Evolutionary conservation across 768 basidiomycete species (phyloP).

Genomic region (Panus rudis): DNA sequence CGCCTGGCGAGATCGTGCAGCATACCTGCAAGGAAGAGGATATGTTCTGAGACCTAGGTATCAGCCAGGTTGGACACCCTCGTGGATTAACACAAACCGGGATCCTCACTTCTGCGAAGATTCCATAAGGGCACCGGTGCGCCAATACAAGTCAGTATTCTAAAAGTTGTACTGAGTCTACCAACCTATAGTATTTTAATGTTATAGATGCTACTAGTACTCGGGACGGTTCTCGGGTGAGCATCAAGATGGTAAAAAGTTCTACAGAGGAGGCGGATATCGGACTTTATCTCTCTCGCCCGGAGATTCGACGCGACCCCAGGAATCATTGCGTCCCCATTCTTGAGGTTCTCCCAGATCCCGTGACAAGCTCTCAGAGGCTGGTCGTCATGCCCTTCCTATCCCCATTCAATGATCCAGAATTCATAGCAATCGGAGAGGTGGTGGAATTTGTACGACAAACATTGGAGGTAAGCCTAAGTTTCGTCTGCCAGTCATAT

Average conservation of each 20-base stretch:
- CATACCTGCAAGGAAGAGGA: slow-evolving; percentile 2
- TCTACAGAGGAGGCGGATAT: slow-evolving; percentile 9
- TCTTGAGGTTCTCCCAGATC: slow-evolving; percentile 14
- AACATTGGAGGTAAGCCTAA: slow-evolving; percentile 6
- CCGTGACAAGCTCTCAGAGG: neutral
- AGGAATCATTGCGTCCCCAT: slow-evolving; percentile 21
- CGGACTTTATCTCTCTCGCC: neutral
- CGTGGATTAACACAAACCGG: slow-evolving; percentile 12
- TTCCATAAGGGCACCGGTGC: slow-evolving; percentile 10
- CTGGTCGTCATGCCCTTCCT: slow-evolving; percentile 22
- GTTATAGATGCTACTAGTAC: slow-evolving; percentile 13
- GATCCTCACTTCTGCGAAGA: slow-evolving; percentile 8
- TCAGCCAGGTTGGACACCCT: slow-evolving; percentile 12
- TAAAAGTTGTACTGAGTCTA: neutral
- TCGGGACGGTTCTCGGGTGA: slow-evolving; percentile 1
- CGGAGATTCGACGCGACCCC: neutral
- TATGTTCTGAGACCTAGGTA: slow-evolving; percentile 12
- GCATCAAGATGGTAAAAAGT: slow-evolving; percentile 8
- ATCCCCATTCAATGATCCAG: slow-evolving; percentile 20
- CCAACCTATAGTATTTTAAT: neutral
- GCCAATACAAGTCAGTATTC: neutral
- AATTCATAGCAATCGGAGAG: slow-evolving; percentile 13
- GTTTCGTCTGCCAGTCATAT: neutral
- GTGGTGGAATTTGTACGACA: slow-evolving; percentile 3
- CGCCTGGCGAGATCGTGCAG: slow-evolving; percentile 10